Conservation (phyloP, 164 flowering plant species). For the Annona cherimola region DNA sequence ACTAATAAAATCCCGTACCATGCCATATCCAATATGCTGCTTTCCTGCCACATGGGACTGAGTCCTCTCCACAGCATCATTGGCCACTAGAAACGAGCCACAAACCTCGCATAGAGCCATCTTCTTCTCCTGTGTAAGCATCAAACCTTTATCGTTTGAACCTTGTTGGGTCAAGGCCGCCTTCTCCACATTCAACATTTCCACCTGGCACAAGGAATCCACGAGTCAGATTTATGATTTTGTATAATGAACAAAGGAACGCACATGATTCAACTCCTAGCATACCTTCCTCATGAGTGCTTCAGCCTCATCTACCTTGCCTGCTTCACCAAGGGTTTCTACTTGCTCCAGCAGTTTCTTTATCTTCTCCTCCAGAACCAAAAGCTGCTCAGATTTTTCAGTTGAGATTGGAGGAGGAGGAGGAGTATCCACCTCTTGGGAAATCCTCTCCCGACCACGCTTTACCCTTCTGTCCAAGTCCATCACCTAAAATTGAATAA, state of each 20-base stretch:
- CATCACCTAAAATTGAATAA: constrained; percentile 47
- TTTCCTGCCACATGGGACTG: constrained; percentile 96
- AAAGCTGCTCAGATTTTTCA: constrained; percentile 83
- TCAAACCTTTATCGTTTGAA: constrained; percentile 49
- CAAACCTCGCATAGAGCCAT: constrained; percentile 96
- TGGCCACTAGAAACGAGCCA: constrained; percentile 95
- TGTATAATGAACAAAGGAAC: neutral
- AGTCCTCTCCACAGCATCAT: constrained; percentile 95
- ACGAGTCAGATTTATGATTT: neutral
- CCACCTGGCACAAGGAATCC: constrained; percentile 51
- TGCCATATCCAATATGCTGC: constrained; percentile 97
- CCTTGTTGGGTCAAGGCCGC: constrained; percentile 54
- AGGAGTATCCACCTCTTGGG: constrained; percentile 73
- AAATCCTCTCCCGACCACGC: constrained; percentile 90
- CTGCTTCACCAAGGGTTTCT: constrained; percentile 97
- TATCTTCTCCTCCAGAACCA: constrained; percentile 90
- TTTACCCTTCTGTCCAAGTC: constrained; percentile 93
- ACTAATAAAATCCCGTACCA: constrained; percentile 85
- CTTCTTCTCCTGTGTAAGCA: constrained; percentile 90
- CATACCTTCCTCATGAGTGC: constrained; percentile 95
- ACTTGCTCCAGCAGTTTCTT: constrained; percentile 91
- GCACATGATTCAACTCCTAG: neutral
- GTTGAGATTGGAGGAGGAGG: constrained; percentile 65
- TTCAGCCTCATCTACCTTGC: constrained; percentile 99
- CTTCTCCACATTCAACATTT: constrained; percentile 74